Percentiles rank a stretch among this genome's conserved stretches.
These are phyloP conservation scores for Plasmodium inui DNA, from an alignment of 169 alveolate species.

Conservation along the genomic window DNA sequence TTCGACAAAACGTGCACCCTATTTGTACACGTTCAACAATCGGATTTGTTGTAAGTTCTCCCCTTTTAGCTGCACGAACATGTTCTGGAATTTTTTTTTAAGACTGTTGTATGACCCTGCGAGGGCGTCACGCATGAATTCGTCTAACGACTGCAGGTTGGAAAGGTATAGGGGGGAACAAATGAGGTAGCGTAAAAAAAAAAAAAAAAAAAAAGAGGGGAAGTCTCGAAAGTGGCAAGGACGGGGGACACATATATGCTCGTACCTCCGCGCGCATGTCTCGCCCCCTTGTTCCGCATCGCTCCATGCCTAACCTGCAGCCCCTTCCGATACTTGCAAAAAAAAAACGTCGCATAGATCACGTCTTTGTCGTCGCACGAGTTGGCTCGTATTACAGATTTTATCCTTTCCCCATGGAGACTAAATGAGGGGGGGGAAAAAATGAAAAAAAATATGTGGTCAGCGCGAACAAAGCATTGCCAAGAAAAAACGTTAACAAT, in stretches of 20 bases:
- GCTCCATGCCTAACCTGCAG: slow-evolving; percentile 15
- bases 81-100: slow-evolving; percentile 40
- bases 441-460: not conserved
- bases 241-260: slow-evolving; percentile 6
- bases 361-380: slow-evolving; percentile 29
- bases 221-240: not conserved
- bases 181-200: not conserved
- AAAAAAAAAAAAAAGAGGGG: not conserved
- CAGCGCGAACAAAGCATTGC: not conserved
- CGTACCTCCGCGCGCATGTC: not conserved
- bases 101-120: slow-evolving; percentile 19
- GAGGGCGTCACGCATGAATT: slow-evolving; percentile 41
- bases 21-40: not conserved
- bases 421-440: slow-evolving; percentile 8
- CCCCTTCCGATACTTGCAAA: slow-evolving; percentile 49
- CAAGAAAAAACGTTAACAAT: not conserved
- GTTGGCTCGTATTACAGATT: slow-evolving; percentile 53
- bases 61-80: slow-evolving; percentile 32
- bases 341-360: slow-evolving; percentile 50
- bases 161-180: not conserved
- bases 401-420: slow-evolving; percentile 8
- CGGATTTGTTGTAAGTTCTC: slow-evolving; percentile 22
- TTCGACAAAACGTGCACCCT: not conserved
- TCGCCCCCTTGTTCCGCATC: not conserved
- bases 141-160: slow-evolving; percentile 26